phyloP scores from a whole-genome alignment of 2,329 filamentous ascomycete species.

The Fusarium citri region DNA sequence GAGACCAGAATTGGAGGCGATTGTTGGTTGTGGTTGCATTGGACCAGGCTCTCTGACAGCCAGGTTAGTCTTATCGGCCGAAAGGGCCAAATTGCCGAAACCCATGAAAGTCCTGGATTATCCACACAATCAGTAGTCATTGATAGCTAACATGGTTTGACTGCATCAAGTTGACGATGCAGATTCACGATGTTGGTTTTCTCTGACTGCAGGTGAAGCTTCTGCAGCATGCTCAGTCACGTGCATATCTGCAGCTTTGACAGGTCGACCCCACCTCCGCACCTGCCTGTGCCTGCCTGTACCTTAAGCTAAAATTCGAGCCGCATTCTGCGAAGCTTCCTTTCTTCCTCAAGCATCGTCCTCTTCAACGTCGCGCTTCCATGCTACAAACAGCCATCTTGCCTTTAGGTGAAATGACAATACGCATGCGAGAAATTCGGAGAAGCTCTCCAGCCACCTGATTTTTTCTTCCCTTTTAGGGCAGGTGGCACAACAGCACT shows the following conservation, averaged over 20 bases:
- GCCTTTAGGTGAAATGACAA: neutral
- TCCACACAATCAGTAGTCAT: neutral
- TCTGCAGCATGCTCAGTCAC: constrained; percentile 1
- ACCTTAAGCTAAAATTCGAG: neutral
- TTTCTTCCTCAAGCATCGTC: constrained; percentile 31
- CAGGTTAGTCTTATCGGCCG: constrained; percentile 1
- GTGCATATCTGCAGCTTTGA: constrained; percentile 10
- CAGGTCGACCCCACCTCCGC: neutral
- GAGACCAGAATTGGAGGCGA: constrained; percentile 3
- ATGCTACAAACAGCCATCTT: constrained; percentile 36
- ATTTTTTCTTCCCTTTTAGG: neutral
- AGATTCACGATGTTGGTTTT: neutral
- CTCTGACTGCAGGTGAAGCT: neutral
- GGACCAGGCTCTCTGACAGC: neutral
- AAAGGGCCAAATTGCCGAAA: neutral
- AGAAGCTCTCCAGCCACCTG: constrained; percentile 13
- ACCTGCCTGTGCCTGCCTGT: neutral
- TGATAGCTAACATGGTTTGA: neutral
- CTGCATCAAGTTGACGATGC: neutral
- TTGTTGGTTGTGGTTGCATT: constrained; percentile 2
- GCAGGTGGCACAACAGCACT: constrained; percentile 47
- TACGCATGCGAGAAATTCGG: constrained; percentile 12
- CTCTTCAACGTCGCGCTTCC: constrained; percentile 39
- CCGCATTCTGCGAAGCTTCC: constrained; percentile 2
- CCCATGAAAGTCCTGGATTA: neutral